A percentile compares a stretch with the other conserved stretches of the same genome.
phyloP scores from a whole-genome alignment of 257 asterid species.

The Solanum tarapatanum region DNA sequence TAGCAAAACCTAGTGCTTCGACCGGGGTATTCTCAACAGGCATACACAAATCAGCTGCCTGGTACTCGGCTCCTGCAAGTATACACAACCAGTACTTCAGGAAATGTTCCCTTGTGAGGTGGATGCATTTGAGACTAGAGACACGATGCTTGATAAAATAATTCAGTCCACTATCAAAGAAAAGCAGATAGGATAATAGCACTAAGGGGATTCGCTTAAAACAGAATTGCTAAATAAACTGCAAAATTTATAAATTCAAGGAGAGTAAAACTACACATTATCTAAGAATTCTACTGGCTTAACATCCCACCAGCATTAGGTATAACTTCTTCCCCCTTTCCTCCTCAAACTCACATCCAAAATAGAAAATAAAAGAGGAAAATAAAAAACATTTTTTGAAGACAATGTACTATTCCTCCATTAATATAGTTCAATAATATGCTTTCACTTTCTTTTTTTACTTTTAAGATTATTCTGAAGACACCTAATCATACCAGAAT shows the following conservation, averaged over 20 bases:
- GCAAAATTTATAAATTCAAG: background rate
- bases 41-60: slow-evolving; percentile 76
- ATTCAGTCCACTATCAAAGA: background rate
- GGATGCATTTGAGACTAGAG: background rate
- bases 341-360: background rate
- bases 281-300: background rate
- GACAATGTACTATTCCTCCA: background rate
- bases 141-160: background rate
- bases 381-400: background rate
- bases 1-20: slow-evolving; percentile 30
- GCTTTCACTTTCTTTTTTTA: background rate
- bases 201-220: background rate
- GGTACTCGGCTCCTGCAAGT: slow-evolving; percentile 78
- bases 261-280: background rate
- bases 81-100: background rate
- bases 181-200: background rate
- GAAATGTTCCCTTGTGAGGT: background rate
- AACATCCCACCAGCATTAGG: background rate
- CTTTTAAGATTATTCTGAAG: background rate
- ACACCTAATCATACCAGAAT: background rate
- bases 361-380: background rate
- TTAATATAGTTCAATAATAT: background rate
- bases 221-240: background rate
- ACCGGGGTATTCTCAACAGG: slow-evolving; percentile 64
- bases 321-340: background rate